Base-by-base conservation (phyloP, 1,139 yeast genomes). In the Nadsonia commutata region DNA sequence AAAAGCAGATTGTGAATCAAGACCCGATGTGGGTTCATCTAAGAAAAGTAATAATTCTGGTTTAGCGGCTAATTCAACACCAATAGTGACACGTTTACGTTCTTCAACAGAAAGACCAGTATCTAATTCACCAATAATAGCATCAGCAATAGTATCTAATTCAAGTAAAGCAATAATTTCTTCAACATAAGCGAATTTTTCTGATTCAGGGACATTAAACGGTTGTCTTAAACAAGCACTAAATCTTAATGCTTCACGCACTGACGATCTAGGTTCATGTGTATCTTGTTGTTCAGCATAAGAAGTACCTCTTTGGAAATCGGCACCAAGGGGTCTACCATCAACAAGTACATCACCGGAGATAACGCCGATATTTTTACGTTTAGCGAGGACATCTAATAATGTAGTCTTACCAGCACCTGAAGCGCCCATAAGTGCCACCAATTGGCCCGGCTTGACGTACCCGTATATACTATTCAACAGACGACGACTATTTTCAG, bases 1-100 rank as follows among this genome's bases (percentile, higher is more conserved):
- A 88, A 88, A 81, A 7, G 94, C 90, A 46, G 94, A 79, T 62
- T 82, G 93, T 13, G 94, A 81, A 58, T 84, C 94, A 49, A 84
- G 68, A 53, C 95, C 94, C 6, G 94, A 83, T 19, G 94, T 84
- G 6, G 94, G 94, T 58, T 84, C 95, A 63, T 84, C 95, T 56
- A 84, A 70, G 62, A 84, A 84, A 44, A 84, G 65, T 48, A 84
- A 64, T 43, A 84, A 66, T 48, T 79, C 76, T 2, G 95, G 94
- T 57, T 80, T 83, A 16, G 94, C 93, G 36, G 82, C 90, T 47
- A 84, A 66, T 56, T 84, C 94, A 45, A 84, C 90, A 50, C 93
- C 86, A 57, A 80, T 78, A n/a, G 90, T 79, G 51, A 81, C 67
- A 58, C 88, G 75, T 67, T 81, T 82, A 55, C 93, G 74, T 62